A percentile compares a stretch with the other conserved stretches of the same genome.
phyloP scores from a whole-genome alignment of 768 basidiomycete species.

The Paxillus involutus region DNA sequence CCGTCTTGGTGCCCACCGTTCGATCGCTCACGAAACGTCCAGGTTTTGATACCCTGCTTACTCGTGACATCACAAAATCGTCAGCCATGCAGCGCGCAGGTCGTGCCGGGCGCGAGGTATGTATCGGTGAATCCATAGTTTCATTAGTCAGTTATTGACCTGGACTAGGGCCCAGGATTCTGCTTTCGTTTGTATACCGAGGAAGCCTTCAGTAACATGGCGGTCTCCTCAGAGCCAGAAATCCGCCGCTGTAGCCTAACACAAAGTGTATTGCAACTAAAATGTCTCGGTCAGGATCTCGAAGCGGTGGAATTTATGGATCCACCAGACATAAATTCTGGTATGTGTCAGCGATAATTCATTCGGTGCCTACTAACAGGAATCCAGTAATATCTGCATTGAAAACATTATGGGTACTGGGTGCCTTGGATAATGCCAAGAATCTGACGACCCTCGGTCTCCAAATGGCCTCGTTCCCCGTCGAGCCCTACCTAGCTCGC shows the following conservation, averaged over 20 bases:
- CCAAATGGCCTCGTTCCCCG: slow-evolving; percentile 86
- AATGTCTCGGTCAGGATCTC: slow-evolving; percentile 79
- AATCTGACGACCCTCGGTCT: slow-evolving; percentile 72
- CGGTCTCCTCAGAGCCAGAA: slow-evolving; percentile 75
- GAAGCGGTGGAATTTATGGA: slow-evolving; percentile 89
- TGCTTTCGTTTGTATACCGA: slow-evolving; percentile 96
- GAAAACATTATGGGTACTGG: slow-evolving; percentile 74
- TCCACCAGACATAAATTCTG: slow-evolving; percentile 68
- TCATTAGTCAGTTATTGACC: slow-evolving; percentile 1
- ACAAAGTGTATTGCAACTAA: slow-evolving; percentile 81
- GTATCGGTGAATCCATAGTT: neutral
- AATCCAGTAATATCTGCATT: slow-evolving; percentile 57
- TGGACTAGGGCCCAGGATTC: slow-evolving; percentile 63
- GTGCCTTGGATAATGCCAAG: slow-evolving; percentile 69
- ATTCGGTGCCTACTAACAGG: neutral
- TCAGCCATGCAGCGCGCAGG: slow-evolving; percentile 94
- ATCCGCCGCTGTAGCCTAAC: slow-evolving; percentile 86
- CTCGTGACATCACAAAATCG: slow-evolving; percentile 82
- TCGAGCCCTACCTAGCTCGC: slow-evolving; percentile 84
- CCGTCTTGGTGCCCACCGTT: neutral
- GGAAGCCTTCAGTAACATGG: slow-evolving; percentile 66
- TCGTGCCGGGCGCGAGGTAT: slow-evolving; percentile 91
- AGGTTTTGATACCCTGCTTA: slow-evolving; percentile 89
- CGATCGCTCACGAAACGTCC: slow-evolving; percentile 1
- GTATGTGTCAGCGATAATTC: slow-evolving; percentile 45